Percentiles rank a stretch among this genome's conserved stretches.
Conservation (phyloP, 1,139 yeast species). For the Magnusiomyces suaveolens region DNA sequence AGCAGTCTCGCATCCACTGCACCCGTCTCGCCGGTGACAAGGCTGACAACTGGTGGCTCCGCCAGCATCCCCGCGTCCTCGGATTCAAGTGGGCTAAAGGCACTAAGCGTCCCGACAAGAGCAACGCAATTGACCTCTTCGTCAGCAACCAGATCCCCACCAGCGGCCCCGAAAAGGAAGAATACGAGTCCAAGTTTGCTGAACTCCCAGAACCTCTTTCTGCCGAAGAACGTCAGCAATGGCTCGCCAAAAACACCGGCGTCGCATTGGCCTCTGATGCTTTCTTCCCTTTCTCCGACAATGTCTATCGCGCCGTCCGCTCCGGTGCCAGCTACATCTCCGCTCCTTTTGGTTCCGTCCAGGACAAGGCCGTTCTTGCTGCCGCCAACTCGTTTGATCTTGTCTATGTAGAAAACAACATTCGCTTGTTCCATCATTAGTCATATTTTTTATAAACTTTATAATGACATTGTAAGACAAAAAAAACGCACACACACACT, state of each 20-base stretch:
- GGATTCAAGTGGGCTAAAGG: constrained; percentile 97
- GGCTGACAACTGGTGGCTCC: constrained; percentile 99
- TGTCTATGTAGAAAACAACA: constrained; percentile 90
- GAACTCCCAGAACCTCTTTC: constrained; percentile 80
- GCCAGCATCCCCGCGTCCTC: constrained; percentile 92
- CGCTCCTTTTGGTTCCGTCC: constrained; percentile 95
- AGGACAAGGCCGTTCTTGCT: constrained; percentile 91
- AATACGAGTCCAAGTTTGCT: constrained; percentile 75
- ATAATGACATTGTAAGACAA: not conserved
- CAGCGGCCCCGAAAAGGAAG: constrained; percentile 84
- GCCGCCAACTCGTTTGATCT: constrained; percentile 87
- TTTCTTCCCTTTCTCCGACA: constrained; percentile 99
- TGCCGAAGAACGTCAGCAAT: constrained; percentile 71
- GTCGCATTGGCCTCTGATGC: constrained; percentile 96
- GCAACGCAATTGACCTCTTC: constrained; percentile 90
- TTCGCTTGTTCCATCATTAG: constrained; percentile 94
- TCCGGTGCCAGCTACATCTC: constrained; percentile 93
- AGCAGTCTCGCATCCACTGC: constrained; percentile 97
- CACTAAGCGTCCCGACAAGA: constrained; percentile 95
- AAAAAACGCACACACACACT: no score
- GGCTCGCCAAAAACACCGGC: constrained; percentile 68
- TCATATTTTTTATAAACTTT: not conserved
- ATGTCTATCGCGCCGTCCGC: constrained; percentile 93
- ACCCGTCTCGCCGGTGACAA: constrained; percentile 98
- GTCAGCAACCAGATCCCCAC: constrained; percentile 89